Evolutionary conservation across 305 asterid genomes (phyloP).

Genomic region (Solanum hybrid): DNA sequence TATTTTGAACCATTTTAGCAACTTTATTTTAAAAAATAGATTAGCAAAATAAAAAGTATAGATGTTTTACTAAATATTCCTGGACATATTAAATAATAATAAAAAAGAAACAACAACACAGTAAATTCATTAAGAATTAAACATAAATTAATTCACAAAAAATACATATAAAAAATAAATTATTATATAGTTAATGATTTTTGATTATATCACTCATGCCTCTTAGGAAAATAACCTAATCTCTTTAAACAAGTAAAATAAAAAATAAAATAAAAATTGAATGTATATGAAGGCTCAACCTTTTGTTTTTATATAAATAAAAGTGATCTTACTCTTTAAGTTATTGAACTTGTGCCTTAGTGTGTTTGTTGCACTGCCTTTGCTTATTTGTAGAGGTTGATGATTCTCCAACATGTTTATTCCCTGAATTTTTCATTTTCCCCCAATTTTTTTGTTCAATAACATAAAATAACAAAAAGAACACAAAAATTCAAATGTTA

Average conservation of each 20-base stretch:
- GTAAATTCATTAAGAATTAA: background rate
- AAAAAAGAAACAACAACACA: background rate
- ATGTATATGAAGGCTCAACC: background rate
- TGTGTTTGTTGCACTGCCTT: constrained; percentile 45
- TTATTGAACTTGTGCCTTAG: constrained; percentile 40
- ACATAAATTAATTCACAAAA: background rate
- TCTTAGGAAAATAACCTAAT: background rate
- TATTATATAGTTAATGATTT: background rate
- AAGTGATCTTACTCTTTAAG: constrained; percentile 35
- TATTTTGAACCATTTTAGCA: background rate
- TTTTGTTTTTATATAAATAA: background rate
- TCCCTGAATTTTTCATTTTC: constrained; percentile 22
- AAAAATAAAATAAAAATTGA: background rate
- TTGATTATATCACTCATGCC: background rate
- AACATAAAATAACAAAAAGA: background rate
- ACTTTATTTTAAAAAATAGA: background rate
- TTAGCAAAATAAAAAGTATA: background rate
- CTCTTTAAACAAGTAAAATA: background rate
- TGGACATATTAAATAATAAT: too few species aligned
- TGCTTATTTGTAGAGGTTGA: constrained; percentile 6
- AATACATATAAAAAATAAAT: background rate
- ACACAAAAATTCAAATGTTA: background rate
- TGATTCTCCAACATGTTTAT: constrained; percentile 19
- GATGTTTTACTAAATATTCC: background rate
- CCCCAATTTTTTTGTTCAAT: background rate